Base-by-base conservation (phyloP, 2,329 filamentous ascomycete genomes). In the Teratosphaeria destructans region DNA sequence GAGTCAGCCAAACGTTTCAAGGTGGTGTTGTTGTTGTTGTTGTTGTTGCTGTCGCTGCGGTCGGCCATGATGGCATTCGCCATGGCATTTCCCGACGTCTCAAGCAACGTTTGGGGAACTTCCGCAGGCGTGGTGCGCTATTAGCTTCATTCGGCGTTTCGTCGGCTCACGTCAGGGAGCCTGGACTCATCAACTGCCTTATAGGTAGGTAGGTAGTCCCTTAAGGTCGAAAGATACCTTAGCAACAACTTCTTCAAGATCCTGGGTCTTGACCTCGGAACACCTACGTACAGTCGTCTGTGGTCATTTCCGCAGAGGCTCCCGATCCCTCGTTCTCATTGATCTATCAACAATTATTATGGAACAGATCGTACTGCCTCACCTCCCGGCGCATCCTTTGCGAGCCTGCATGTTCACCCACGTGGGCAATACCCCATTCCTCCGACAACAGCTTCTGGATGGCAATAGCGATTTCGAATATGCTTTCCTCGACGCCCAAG, bases 381-480 rank as follows among this genome's bases (percentile, higher is more conserved):
- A 96, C 72, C 77, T 95, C 52, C 88, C 90, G 1, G 29, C 57
- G 0, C 79, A 90, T 71, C 80, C 82, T 6, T 78, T 96, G 34
- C 85, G 94, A 73, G 76, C 90, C 56, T 86, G 84, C 52, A 77
- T 96, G 35, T 96, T 94, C 77, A 82, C 79, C 26, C 78, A 89
- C 71, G 83, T 97, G 59, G 73, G 82, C 62, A 99, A 99, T 72
- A 82, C 90, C 11, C 75, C 82, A 0, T 91, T 87, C 69, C 79
- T 99, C 52, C 87, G 91, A 57, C 80, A 86, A 66, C 92, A 96
- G 76, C 83, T 99, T 5, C 79, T 97, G n/a, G 82, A 84, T 5
- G 88, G 89, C 57, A 96, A 97, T 71, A 70, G 83, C 11, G 86
- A 87, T 8, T 97, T 92, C 68, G 91, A 97, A 74, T 97, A 97